Percentiles rank a stretch among this genome's conserved stretches.
Evolutionary conservation across 352 stramenopile species (phyloP).

Genomic region (Hyphochytrium catenoides): DNA sequence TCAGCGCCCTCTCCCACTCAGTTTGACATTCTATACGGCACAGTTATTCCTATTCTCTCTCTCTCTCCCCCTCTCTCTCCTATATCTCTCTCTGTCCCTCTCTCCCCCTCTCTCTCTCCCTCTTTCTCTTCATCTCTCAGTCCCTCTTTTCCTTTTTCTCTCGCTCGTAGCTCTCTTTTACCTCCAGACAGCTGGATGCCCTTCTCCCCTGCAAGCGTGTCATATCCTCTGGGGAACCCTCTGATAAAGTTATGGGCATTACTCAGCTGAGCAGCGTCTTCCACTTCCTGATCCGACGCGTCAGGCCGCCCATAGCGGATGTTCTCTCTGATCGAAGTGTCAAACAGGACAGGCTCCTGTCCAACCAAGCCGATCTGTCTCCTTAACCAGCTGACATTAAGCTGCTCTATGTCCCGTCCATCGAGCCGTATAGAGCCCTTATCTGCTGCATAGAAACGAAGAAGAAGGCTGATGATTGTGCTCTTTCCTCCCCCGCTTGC

Average conservation of each 20-base stretch:
- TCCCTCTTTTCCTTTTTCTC: too few relatives aligned
- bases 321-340: conserved; percentile 66
- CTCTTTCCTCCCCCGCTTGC: conserved; percentile 22
- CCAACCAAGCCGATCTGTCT: conserved; percentile 35
- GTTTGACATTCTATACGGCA: too few relatives aligned
- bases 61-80: too few relatives aligned
- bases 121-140: too few relatives aligned
- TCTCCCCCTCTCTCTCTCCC: too few relatives aligned
- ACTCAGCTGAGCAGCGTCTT: conserved; percentile 7
- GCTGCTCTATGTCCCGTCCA: conserved; percentile 30
- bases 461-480: conserved; percentile 33
- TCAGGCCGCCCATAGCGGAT: conserved; percentile 37
- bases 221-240: conserved; percentile 48
- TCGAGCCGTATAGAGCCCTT: conserved; percentile 45
- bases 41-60: too few relatives aligned
- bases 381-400: conserved; percentile 45
- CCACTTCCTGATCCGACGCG: conserved; percentile 29
- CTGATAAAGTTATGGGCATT: conserved; percentile 35
- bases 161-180: conserved; percentile 59
- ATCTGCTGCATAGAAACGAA: conserved; percentile 66
- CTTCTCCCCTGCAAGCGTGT: conserved; percentile 46
- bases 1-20: too few relatives aligned
- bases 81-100: too few relatives aligned
- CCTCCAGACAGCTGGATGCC: conserved; percentile 62
- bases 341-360: conserved; percentile 71